phyloP scores from a whole-genome alignment of 805 yeast species.

The Yamadazyma akitaensis region DNA sequence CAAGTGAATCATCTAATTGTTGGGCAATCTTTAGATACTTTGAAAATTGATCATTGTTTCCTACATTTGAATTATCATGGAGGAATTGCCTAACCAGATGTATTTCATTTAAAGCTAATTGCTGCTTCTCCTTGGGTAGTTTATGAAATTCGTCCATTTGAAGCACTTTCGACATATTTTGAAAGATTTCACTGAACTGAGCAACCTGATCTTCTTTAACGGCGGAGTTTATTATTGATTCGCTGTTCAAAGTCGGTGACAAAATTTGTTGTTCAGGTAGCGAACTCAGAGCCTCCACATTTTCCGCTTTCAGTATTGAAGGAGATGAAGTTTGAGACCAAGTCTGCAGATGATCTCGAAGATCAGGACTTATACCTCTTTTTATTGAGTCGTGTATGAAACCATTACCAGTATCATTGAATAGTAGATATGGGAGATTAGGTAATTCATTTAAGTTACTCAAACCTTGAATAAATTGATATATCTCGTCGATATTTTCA shows the following conservation, averaged over 20 bases:
- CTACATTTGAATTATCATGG: neutral
- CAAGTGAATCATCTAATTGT: slow-evolving; percentile 3
- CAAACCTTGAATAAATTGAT: slow-evolving; percentile 36
- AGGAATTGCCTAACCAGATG: slow-evolving; percentile 1
- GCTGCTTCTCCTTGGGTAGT: slow-evolving; percentile 2
- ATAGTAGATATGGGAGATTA: slow-evolving; percentile 33
- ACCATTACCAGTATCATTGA: slow-evolving; percentile 22
- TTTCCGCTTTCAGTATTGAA: neutral
- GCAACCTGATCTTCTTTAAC: neutral
- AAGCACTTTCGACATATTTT: slow-evolving; percentile 3
- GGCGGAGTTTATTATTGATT: neutral
- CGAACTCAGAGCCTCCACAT: neutral
- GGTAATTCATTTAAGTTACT: slow-evolving; percentile 36
- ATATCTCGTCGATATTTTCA: slow-evolving; percentile 53
- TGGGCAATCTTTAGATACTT: slow-evolving; percentile 3
- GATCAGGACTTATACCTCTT: neutral
- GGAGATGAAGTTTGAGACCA: neutral
- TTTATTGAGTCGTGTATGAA: slow-evolving; percentile 22
- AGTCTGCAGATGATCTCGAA: neutral
- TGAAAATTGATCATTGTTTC: slow-evolving; percentile 2
- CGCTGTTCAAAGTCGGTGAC: neutral
- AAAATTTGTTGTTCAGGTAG: neutral
- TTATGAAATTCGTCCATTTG: slow-evolving; percentile 1
- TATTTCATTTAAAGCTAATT: slow-evolving; percentile 4
- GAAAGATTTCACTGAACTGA: slow-evolving; percentile 9